Evolutionary conservation across 331 rosid species (phyloP), one percentile per base, ranked within the genome.

Genomic region (Stylosanthes scabra): DNA sequence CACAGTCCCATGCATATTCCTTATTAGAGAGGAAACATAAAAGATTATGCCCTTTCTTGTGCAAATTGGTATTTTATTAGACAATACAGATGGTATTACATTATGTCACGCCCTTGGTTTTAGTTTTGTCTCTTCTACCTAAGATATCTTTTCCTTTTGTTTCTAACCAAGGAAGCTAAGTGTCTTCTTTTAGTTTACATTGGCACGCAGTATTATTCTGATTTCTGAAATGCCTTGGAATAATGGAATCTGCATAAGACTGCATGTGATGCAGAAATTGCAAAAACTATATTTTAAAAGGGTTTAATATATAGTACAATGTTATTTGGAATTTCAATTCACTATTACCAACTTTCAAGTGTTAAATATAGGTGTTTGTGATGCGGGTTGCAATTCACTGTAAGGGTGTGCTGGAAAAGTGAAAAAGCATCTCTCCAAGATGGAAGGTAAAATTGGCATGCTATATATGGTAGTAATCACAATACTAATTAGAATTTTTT

Each of bases 351-450:
- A 60, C 11, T 56, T n/a, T 55, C 27, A 56, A 59, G 51, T 57
- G 11, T 62, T 70, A 39, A 86, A 57, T 78, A 63, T 80, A 92
- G 97, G 98, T 90, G 79, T 97, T 93, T 71, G 98, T 90, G 64
- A 90, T 93, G 98, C 63, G 89, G 56, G 98, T 90, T 39, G 86
- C 98, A 49, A 84, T 93, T 84, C 92, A 93, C 44, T 93, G 98
- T 62, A 93, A 82, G 98, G 98, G 49, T 93, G 98, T 76, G 98
- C 98, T 55, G 89, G 87, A 45, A 93, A 87, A 84, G 92, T 93
- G 66, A 90, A 89, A 76, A 93, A 82, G 54, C 97, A 88, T 83
- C 76, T 93, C 5, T 81, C 98, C 2, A 93, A 87, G 77, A 93
- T 93, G 98, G 96, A 93, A 88, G 97, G 97, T 90, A 84, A 52